Evolutionary conservation across 495 filamentous ascomycete genomes (phyloP).

Genomic region (Daldinia bambusicola): DNA sequence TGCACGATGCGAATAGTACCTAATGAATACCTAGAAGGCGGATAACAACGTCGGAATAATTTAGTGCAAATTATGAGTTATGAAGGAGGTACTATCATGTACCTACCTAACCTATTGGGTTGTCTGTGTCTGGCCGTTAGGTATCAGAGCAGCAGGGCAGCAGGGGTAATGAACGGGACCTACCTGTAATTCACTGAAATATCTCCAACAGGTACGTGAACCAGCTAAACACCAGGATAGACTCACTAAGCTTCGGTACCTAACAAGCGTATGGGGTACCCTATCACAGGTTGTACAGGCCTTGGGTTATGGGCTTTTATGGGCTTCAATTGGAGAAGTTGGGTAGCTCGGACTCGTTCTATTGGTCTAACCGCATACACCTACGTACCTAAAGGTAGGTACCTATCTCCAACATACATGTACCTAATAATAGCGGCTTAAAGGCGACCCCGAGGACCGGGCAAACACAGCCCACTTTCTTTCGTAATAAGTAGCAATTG

Average conservation of each 20-base stretch:
- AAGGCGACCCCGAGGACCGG: slow-evolving; percentile 34
- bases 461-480: slow-evolving; percentile 46
- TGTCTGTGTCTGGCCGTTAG: no score
- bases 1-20: not conserved
- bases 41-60: not conserved
- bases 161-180: no score
- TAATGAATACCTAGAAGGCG: not conserved
- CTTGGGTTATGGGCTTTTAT: no score
- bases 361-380: not conserved
- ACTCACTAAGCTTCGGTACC: no score
- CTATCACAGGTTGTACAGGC: no score
- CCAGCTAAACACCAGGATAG: no score
- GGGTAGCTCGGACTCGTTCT: no score
- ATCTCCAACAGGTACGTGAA: no score
- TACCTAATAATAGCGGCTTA: not conserved
- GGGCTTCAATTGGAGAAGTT: no score
- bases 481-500: slow-evolving; percentile 39
- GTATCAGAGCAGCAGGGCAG: no score
- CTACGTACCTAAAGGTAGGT: not conserved
- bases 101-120: not conserved
- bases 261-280: no score
- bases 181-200: no score
- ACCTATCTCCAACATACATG: not conserved
- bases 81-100: not conserved
- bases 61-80: not conserved